phyloP scores from a whole-genome alignment of 371 early-diverging fungal species.

The Encephalitozoon romaleae region DNA sequence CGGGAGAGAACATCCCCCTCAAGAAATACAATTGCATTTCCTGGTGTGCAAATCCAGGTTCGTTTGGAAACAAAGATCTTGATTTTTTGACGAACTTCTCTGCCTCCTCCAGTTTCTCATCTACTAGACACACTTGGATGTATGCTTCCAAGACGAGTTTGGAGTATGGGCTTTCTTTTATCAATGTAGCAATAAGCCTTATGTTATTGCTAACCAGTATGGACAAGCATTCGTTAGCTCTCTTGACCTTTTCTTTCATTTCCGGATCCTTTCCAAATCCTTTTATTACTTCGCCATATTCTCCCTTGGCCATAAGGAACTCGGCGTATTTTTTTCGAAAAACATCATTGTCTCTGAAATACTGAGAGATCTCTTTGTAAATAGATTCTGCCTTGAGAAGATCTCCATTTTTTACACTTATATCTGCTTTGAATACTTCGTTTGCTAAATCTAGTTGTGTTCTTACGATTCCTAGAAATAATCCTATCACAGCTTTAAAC shows the following conservation, averaged over 20 bases:
- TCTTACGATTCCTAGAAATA: neutral
- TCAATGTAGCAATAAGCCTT: neutral
- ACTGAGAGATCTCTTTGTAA: neutral
- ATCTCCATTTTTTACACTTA: slow-evolving; percentile 9
- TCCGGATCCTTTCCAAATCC: slow-evolving; percentile 5
- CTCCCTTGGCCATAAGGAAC: slow-evolving; percentile 23
- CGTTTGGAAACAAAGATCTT: neutral
- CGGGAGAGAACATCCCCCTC: neutral
- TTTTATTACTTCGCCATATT: slow-evolving; percentile 4
- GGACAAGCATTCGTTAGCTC: neutral
- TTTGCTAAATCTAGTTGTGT: neutral
- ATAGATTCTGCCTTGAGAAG: slow-evolving; percentile 10
- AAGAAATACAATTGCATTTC: slow-evolving; percentile 5
- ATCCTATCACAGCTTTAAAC: neutral
- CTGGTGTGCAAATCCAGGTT: neutral
- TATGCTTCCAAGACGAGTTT: neutral
- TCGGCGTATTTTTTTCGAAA: slow-evolving; percentile 12
- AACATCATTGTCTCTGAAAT: neutral
- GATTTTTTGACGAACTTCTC: neutral
- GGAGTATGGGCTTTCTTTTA: neutral
- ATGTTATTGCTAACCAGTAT: neutral
- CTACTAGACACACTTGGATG: slow-evolving; percentile 1
- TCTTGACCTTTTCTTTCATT: neutral
- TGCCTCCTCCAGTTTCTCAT: neutral
- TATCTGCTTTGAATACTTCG: neutral